phyloP scores from a whole-genome alignment of 768 basidiomycete genomes.

The Pleurotus cornucopiae region DNA sequence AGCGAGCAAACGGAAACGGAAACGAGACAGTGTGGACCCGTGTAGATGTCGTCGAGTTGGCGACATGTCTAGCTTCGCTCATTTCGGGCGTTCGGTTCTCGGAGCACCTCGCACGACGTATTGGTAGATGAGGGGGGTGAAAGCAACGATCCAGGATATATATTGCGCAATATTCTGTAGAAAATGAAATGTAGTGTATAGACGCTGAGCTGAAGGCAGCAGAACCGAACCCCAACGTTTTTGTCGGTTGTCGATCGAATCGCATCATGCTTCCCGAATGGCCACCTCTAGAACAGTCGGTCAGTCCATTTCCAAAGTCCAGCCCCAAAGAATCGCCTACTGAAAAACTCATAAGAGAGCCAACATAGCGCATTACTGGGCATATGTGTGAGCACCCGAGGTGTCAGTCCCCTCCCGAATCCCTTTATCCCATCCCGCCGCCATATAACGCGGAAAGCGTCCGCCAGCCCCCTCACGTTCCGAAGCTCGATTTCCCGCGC shows the following conservation, averaged over 20 bases:
- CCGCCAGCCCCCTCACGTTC: conserved; percentile 75
- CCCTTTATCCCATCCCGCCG: conserved; percentile 80
- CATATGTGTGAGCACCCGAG: conserved; percentile 91
- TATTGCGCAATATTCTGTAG: too few species aligned
- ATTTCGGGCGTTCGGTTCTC: too few species aligned
- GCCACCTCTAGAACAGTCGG: conserved; percentile 7
- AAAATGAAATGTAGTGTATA: too few species aligned
- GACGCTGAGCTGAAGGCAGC: too few species aligned
- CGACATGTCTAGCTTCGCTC: too few species aligned
- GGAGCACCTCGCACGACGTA: too few species aligned
- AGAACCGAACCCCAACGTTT: too few species aligned
- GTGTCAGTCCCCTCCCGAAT: conserved; percentile 82
- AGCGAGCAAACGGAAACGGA: too few species aligned
- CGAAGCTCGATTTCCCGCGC: conserved; percentile 83
- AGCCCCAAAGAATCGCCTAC: conserved; percentile 46
- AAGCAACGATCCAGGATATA: too few species aligned
- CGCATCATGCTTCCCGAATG: conserved; percentile 3
- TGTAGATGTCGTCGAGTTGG: too few species aligned
- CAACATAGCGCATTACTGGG: conserved; percentile 97
- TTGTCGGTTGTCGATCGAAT: not conserved
- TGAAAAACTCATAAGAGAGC: conserved; percentile 98
- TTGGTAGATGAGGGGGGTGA: too few species aligned
- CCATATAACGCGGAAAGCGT: conserved; percentile 89
- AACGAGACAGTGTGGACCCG: too few species aligned
- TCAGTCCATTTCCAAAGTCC: not conserved